A percentile compares a stretch with the other conserved stretches of the same genome.
These are phyloP conservation scores for Taxillus chinensis DNA, from an alignment of 164 flowering plant genomes.

Conservation along the genomic window DNA sequence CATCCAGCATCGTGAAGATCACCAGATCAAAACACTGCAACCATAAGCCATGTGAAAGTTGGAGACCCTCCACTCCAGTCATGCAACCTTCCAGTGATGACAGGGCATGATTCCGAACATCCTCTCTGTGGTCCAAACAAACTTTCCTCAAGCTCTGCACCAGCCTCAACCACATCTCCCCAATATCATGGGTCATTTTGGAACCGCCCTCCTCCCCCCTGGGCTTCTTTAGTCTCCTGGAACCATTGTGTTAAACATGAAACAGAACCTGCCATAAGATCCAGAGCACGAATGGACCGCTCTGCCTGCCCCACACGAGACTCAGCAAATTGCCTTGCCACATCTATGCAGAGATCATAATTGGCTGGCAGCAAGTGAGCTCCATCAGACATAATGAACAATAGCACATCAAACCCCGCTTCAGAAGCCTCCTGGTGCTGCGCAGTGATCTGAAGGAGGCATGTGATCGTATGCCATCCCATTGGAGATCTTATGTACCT, in stretches of 20 bases:
- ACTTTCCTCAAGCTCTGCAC: slow-evolving; percentile 33
- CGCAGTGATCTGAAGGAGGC: slow-evolving; percentile 32
- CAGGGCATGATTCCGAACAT: slow-evolving; percentile 37
- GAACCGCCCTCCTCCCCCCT: slow-evolving; percentile 21
- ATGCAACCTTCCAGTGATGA: slow-evolving; percentile 21
- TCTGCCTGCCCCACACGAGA: slow-evolving; percentile 35
- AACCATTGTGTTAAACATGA: slow-evolving; percentile 27
- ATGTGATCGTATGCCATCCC: slow-evolving; percentile 38
- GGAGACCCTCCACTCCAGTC: slow-evolving; percentile 23
- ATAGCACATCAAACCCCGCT: slow-evolving; percentile 31
- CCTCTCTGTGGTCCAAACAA: slow-evolving; percentile 40
- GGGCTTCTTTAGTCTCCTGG: slow-evolving; percentile 22
- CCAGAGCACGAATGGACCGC: slow-evolving; percentile 27
- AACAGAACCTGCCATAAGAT: slow-evolving; percentile 37
- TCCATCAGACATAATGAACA: slow-evolving; percentile 40
- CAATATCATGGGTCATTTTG: slow-evolving; percentile 28
- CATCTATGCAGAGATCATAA: slow-evolving; percentile 28
- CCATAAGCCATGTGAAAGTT: slow-evolving; percentile 21
- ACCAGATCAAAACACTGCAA: slow-evolving; percentile 31
- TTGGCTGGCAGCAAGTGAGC: slow-evolving; percentile 32
- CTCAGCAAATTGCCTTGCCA: slow-evolving; percentile 45
- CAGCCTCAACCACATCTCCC: slow-evolving; percentile 41
- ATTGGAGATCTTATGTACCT: slow-evolving; percentile 30
- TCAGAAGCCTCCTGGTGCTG: slow-evolving; percentile 43
- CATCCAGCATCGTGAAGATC: slow-evolving; percentile 39